Conservation (phyloP, 768 basidiomycete genomes). For the Candolleomyces eurysporus region DNA sequence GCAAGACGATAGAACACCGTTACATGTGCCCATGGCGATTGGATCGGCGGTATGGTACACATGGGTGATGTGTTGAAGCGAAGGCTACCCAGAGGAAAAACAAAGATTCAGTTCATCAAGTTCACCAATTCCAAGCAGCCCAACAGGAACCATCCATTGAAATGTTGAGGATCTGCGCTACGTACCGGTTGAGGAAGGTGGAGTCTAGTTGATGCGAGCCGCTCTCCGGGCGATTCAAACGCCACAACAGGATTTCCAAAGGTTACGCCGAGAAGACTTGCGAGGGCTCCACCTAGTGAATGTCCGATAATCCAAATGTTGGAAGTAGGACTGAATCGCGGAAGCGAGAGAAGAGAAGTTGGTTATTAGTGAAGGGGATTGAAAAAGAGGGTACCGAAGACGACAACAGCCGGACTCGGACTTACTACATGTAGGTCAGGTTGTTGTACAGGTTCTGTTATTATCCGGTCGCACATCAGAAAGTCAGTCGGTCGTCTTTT, state of each 20-base stretch:
- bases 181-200: slow-evolving; percentile 85
- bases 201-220: slow-evolving; percentile 70
- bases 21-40: slow-evolving; percentile 88
- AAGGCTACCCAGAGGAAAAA: slow-evolving; percentile 45
- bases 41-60: slow-evolving; percentile 95
- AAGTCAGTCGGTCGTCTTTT: not conserved
- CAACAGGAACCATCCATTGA: not conserved
- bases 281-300: slow-evolving; percentile 70
- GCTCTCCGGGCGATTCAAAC: slow-evolving; percentile 89
- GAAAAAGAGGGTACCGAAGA: no score
- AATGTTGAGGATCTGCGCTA: not conserved
- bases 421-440: slow-evolving; percentile 80
- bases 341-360: no score
- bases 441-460: slow-evolving; percentile 91
- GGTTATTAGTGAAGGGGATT: no score
- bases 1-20: slow-evolving; percentile 77
- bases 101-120: not conserved
- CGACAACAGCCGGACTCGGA: not conserved
- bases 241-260: slow-evolving; percentile 88
- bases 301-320: slow-evolving; percentile 88
- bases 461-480: not conserved
- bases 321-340: slow-evolving; percentile 55
- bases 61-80: slow-evolving; percentile 79
- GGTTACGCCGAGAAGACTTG: slow-evolving; percentile 80
- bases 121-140: not conserved